Base-by-base conservation (phyloP, 495 filamentous ascomycete genomes). In the Podospora conica region DNA sequence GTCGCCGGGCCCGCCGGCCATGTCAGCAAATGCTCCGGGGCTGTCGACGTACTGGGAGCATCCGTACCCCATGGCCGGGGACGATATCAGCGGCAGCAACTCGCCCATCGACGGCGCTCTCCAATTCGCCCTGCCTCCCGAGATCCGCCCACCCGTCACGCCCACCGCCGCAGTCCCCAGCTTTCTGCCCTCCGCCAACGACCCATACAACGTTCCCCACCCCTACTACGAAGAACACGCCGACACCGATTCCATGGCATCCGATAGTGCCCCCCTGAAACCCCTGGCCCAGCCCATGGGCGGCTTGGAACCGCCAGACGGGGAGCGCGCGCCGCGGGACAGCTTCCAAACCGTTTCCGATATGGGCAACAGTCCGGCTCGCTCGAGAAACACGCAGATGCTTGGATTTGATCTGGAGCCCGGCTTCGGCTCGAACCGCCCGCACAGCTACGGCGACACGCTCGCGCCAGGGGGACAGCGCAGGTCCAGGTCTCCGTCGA, bases 211-310 rank as follows among this genome's bases (percentile, higher is more conserved):
- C 64, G 76, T 76, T 64, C 72, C 77, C 31, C 71, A 76, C 61
- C 74, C 74, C 20, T 82, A 83, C 67, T 84, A 86, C 66, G 82
- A 85, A 65, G 81, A 84, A 58, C 72, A 78, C 10, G 73, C 81
- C 55, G 77, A 84, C 53, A 84, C 86, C 25, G 76, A 81, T 63
- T 89, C 88, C 65, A 80, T 86, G 58, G 88, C 93, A 70, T 86
- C 86, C 27, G 92, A 96, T 70, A 83, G 81, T 7, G 83, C 85
- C 33, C 87, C 85, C 63, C 80, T 95, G 68, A 91, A 89, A 24
- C 77, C 75, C 24, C 65, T 76, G 27, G 81, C 80, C 18, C 88
- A 91, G 73, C 90, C 90, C 54, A 89, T 93, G 28, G 88, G 90
- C 55, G 81, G 84, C 11, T 64, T 80, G 31, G 70, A 76, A 24